Evolutionary conservation across 139 green algal species (phyloP).

Genomic region (Volvox africanus): DNA sequence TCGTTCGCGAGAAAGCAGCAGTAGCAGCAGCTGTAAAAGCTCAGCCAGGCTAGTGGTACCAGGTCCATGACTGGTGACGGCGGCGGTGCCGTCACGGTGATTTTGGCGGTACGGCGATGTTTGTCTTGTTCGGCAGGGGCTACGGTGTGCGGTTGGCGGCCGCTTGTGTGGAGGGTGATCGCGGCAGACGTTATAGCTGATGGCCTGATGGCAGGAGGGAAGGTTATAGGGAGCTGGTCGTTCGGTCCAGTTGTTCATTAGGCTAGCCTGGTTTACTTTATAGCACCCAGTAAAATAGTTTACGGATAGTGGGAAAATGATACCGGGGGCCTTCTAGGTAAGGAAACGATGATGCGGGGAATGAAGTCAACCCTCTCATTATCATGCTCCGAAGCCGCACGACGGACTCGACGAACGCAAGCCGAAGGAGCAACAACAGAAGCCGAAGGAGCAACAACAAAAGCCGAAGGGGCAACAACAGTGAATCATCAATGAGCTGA

Average conservation of each 20-base stretch:
- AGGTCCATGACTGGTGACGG: neutral
- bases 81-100: neutral
- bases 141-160: neutral
- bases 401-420: too few relatives aligned
- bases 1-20: neutral
- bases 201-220: neutral
- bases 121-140: neutral
- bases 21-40: conserved; percentile 31
- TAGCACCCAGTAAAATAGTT: too few relatives aligned
- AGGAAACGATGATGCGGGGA: too few relatives aligned
- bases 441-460: too few relatives aligned
- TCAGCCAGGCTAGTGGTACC: conserved; percentile 6
- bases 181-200: conserved; percentile 35
- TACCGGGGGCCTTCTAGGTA: too few relatives aligned
- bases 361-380: too few relatives aligned
- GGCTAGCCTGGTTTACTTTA: too few relatives aligned
- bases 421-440: too few relatives aligned
- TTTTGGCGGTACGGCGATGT: neutral
- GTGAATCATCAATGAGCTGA: too few relatives aligned
- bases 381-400: too few relatives aligned
- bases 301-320: too few relatives aligned
- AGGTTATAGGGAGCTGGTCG: neutral
- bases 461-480: too few relatives aligned
- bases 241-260: neutral
- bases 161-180: neutral